A percentile compares a stretch with the other conserved stretches of the same genome.
These are phyloP conservation scores for Solanum appendiculatum DNA, from an alignment of 257 asterid genomes.

Conservation along the genomic window DNA sequence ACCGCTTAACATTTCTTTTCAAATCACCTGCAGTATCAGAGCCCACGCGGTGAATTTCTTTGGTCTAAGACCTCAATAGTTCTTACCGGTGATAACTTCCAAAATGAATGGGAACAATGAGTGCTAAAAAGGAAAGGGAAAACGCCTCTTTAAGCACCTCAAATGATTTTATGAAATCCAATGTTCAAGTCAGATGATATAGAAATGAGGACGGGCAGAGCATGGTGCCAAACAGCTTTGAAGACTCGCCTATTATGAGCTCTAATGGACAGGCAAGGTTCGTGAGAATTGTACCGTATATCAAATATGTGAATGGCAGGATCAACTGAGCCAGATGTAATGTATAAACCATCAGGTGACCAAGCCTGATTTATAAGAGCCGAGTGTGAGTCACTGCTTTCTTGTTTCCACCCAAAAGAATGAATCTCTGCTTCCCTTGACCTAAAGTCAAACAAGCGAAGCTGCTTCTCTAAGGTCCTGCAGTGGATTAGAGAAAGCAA, in stretches of 20 bases:
- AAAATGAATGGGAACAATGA: neutral
- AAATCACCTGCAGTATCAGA: neutral
- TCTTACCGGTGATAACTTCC: neutral
- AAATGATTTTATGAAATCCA: constrained; percentile 53
- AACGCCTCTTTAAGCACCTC: neutral
- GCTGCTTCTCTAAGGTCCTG: constrained; percentile 81
- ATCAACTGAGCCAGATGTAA: constrained; percentile 86
- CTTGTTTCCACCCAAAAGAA: constrained; percentile 86
- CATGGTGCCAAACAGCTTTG: constrained; percentile 84
- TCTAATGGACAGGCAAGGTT: constrained; percentile 63
- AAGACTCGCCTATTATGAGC: constrained; percentile 91
- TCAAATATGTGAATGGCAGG: constrained; percentile 81
- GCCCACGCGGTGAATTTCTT: neutral
- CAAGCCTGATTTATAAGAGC: constrained; percentile 84
- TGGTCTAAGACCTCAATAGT: neutral
- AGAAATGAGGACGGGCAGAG: constrained; percentile 72
- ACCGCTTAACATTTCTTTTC: neutral
- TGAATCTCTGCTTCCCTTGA: constrained; percentile 49
- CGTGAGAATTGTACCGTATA: constrained; percentile 47
- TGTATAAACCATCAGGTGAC: constrained; percentile 83
- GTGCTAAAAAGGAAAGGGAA: neutral
- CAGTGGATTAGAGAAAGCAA: neutral
- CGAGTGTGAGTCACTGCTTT: constrained; percentile 77
- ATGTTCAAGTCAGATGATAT: constrained; percentile 82
- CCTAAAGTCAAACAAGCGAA: constrained; percentile 64